phyloP scores from a whole-genome alignment of 2,329 filamentous ascomycete genomes.

The Dothideomycetidae sp. region DNA sequence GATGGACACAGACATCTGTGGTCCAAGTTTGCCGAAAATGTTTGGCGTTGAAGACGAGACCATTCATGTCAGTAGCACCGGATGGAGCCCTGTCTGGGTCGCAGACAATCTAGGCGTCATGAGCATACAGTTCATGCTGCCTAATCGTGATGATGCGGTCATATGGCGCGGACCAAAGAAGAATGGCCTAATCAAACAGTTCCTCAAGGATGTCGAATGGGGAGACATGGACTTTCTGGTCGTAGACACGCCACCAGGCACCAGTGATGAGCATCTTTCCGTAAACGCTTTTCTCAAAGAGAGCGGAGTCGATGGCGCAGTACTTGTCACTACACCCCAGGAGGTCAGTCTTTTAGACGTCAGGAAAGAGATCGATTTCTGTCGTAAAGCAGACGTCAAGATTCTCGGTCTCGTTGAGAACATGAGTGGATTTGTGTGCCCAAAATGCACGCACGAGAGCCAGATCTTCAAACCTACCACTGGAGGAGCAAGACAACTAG shows the following conservation, averaged over 20 bases:
- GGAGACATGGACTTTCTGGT: slow-evolving; percentile 85
- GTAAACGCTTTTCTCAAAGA: slow-evolving; percentile 87
- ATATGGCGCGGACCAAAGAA: slow-evolving; percentile 98
- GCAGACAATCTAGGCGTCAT: slow-evolving; percentile 88
- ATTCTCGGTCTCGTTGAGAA: slow-evolving; percentile 90
- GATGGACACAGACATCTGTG: slow-evolving; percentile 97
- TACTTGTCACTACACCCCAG: slow-evolving; percentile 88
- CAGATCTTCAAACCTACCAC: slow-evolving; percentile 88
- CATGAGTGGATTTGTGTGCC: slow-evolving; percentile 95
- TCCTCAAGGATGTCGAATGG: slow-evolving; percentile 96
- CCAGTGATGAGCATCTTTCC: slow-evolving; percentile 85
- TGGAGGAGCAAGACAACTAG: slow-evolving; percentile 66
- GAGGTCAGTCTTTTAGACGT: slow-evolving; percentile 88
- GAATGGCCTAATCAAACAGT: slow-evolving; percentile 96
- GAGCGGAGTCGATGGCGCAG: slow-evolving; percentile 81
- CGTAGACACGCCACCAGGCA: slow-evolving; percentile 91
- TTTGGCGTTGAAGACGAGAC: slow-evolving; percentile 92
- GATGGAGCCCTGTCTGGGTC: slow-evolving; percentile 94
- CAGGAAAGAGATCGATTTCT: slow-evolving; percentile 95
- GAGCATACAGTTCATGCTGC: slow-evolving; percentile 97
- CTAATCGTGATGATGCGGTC: slow-evolving; percentile 81
- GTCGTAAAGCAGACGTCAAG: slow-evolving; percentile 78
- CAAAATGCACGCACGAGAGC: slow-evolving; percentile 64
- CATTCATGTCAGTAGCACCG: slow-evolving; percentile 75
- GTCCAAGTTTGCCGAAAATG: slow-evolving; percentile 95